Conservation (phyloP, 257 asterid species). For the Cinchona pubescens region DNA sequence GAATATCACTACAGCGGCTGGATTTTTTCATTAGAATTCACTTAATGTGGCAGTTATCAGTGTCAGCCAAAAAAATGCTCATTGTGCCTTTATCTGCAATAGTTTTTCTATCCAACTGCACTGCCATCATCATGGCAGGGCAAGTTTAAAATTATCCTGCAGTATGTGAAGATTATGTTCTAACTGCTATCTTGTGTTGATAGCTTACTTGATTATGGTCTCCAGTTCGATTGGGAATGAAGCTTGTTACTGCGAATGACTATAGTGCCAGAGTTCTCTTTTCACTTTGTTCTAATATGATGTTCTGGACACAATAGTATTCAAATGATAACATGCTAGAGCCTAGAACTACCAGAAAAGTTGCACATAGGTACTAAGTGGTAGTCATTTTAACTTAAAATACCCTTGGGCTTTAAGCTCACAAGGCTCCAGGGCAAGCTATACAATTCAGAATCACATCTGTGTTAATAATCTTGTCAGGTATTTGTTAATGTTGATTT, state of each 20-base stretch:
- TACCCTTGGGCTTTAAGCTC: too few species aligned
- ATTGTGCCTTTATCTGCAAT: background rate
- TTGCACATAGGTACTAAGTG: background rate
- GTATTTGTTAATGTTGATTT: background rate
- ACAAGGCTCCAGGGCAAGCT: background rate
- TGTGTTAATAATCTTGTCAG: background rate
- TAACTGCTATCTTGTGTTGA: background rate
- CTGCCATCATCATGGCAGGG: background rate
- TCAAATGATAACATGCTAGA: too few species aligned
- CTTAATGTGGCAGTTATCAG: background rate
- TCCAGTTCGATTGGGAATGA: background rate
- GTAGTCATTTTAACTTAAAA: too few species aligned
- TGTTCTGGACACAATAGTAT: background rate
- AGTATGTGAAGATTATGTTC: too few species aligned
- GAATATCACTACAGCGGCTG: background rate
- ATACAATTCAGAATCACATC: too few species aligned
- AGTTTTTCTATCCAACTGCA: background rate
- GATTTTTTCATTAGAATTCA: background rate
- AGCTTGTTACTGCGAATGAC: too few species aligned
- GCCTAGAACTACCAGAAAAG: too few species aligned
- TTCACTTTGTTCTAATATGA: background rate
- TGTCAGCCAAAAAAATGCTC: background rate
- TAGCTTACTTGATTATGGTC: background rate
- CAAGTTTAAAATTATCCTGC: background rate
- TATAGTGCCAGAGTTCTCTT: background rate